Base-by-base conservation (phyloP, 306 rosid genomes). In the Spatholobus suberectus region DNA sequence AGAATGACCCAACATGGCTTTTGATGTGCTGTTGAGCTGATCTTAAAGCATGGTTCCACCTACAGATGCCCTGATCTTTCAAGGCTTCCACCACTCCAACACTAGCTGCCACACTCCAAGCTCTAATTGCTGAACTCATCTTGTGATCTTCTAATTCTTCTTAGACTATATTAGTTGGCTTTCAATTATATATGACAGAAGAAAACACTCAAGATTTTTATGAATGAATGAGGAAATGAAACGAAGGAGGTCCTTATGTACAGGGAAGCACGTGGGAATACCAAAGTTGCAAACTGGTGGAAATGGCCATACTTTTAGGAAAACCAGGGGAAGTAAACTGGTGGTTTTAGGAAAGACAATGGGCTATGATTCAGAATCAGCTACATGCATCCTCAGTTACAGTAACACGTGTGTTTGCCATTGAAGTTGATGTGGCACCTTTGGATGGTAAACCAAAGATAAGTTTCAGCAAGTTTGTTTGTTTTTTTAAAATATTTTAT, bases 1-100 rank as follows among this genome's bases (percentile, higher is more conserved):
- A 77, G 37, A 76, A 54, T 0, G 89, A 80, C 0, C 86, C 59
- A 20, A 76, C 26, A 37, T 85, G 81, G 77, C 12, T 78, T 77
- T 86, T 90, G 5, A 83, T 61, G 57, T 87, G 84, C 0, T 90
- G 92, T 24, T 87, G 92, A 55, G 73, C 75, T 38, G 76, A 77
- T 27, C 86, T 86, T 20, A 88, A 47, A 3, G 73, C 73, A 66
- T 77, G 38, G 17, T 85, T 91, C 92, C 88, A 86, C 68, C 90
- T 82, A 52, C 92, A 89, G 1, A 91, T 57, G 7, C 92, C 95
- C 37, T 88, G 93, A 7, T 91, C 93, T 59, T 86, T 86, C 86
- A 90, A 75, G 47, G 89, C 82, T 47, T 86, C 89, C 18, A 86
- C 89, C 11, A 75, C 73, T 32, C 86, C 89, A 38, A 86, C 79